Evolutionary conservation across 805 yeast genomes (phyloP).

Genomic region (Peterozyma toletana): DNA sequence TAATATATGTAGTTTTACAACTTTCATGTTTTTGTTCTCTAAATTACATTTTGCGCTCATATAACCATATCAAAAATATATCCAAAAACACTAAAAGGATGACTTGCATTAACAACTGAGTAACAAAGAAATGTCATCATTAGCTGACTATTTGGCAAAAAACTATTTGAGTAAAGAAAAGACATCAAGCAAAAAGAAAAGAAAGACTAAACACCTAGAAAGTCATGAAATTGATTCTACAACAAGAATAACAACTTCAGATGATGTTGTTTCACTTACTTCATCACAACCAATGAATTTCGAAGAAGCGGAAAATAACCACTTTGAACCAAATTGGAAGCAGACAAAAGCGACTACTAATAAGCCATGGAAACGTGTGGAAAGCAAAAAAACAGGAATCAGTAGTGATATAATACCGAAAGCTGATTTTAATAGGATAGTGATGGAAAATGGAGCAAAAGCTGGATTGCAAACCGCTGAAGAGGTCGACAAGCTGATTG

Average conservation of each 20-base stretch:
- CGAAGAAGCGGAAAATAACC: neutral
- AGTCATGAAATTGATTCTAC: slow-evolving; percentile 8
- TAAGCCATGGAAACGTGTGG: slow-evolving; percentile 8
- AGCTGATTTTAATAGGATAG: slow-evolving; percentile 6
- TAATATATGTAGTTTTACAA: too few species aligned
- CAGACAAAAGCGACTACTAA: neutral
- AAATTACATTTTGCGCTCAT: too few species aligned
- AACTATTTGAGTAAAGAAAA: slow-evolving; percentile 27
- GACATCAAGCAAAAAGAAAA: slow-evolving; percentile 18
- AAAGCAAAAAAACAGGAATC: slow-evolving; percentile 12
- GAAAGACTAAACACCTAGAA: slow-evolving; percentile 18
- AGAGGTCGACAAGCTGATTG: slow-evolving; percentile 29
- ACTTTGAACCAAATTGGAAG: neutral
- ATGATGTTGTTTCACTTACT: neutral
- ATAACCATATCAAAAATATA: too few species aligned
- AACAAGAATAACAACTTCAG: slow-evolving; percentile 4
- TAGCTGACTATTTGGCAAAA: slow-evolving; percentile 38
- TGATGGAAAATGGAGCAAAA: slow-evolving; percentile 16
- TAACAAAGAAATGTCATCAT: neutral
- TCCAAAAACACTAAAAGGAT: neutral
- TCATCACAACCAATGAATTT: too few species aligned
- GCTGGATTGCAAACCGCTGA: slow-evolving; percentile 42
- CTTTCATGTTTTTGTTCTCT: too few species aligned
- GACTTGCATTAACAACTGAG: neutral
- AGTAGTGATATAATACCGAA: slow-evolving; percentile 11